These are phyloP conservation scores for Conticribra weissflogii DNA, from an alignment of 108 stramenopile species.

Conservation along the genomic window DNA sequence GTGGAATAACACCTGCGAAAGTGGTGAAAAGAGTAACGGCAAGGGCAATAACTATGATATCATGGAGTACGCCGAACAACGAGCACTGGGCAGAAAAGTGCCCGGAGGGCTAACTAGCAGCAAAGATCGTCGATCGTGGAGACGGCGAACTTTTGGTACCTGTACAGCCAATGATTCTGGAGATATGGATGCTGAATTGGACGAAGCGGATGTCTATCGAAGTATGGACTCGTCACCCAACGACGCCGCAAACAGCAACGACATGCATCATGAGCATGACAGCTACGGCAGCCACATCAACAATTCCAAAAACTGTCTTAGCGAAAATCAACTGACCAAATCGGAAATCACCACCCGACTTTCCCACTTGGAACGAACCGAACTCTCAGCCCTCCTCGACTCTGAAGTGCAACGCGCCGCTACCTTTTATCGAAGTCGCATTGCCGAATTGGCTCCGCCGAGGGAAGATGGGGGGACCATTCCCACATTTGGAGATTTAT, in stretches of 20 bases:
- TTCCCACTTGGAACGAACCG: slow-evolving; percentile 32
- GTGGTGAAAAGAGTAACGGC: no score
- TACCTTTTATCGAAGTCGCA: slow-evolving; percentile 23
- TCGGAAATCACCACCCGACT: slow-evolving; percentile 16
- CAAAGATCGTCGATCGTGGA: no score
- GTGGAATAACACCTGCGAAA: not conserved
- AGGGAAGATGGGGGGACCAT: slow-evolving; percentile 24
- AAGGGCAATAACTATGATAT: not conserved
- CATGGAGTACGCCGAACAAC: slow-evolving; percentile 7
- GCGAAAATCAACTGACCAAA: not conserved
- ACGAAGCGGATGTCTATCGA: no score
- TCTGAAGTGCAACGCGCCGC: slow-evolving; percentile 30
- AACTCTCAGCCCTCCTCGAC: slow-evolving; percentile 24
- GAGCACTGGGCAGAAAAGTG: slow-evolving; percentile 1
- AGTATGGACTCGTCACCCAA: no score
- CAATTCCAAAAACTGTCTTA: not conserved
- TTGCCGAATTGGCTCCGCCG: slow-evolving; percentile 24
- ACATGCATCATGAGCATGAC: not conserved
- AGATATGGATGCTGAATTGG: no score
- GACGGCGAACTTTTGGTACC: no score
- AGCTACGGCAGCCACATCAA: not conserved
- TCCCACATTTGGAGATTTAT: not conserved
- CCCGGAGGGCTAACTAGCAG: slow-evolving; percentile 3
- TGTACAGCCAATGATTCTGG: no score
- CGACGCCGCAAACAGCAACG: not conserved